phyloP scores from a whole-genome alignment of 1,284 basidiomycete genomes.

The Leucoagaricus sp. region DNA sequence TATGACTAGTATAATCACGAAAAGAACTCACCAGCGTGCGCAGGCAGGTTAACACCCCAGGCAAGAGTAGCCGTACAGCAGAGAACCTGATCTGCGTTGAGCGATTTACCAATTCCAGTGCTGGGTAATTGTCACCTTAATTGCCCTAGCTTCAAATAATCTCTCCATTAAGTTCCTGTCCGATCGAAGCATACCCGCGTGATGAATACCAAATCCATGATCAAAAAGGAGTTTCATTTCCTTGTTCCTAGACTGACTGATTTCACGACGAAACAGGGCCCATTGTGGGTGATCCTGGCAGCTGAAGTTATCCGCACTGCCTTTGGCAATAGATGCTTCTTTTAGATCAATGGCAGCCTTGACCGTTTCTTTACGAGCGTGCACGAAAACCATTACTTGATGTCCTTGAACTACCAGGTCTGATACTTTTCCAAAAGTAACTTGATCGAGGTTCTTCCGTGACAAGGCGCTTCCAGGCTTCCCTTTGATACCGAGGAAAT shows the following conservation, averaged over 20 bases:
- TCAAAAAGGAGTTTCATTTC: slow-evolving; percentile 98
- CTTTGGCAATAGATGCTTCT: slow-evolving; percentile 81
- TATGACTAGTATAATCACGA: neutral
- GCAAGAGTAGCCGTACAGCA: slow-evolving; percentile 98
- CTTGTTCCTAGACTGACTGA: slow-evolving; percentile 85
- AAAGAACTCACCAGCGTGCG: slow-evolving; percentile 83
- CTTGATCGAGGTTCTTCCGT: slow-evolving; percentile 88
- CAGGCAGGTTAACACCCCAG: slow-evolving; percentile 99
- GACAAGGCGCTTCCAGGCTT: slow-evolving; percentile 78
- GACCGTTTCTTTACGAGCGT: slow-evolving; percentile 98
- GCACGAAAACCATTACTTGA: slow-evolving; percentile 99
- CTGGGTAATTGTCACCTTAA: slow-evolving; percentile 64
- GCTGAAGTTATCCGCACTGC: slow-evolving; percentile 75
- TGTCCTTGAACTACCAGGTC: slow-evolving; percentile 87
- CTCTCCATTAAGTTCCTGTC: slow-evolving; percentile 97
- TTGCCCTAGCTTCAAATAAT: slow-evolving; percentile 89
- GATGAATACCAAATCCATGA: slow-evolving; percentile 95
- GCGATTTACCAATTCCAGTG: neutral
- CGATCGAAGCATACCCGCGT: slow-evolving; percentile 95
- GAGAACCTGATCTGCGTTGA: slow-evolving; percentile 67
- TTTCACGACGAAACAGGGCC: slow-evolving; percentile 74
- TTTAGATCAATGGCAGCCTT: slow-evolving; percentile 87
- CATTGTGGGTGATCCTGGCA: slow-evolving; percentile 81
- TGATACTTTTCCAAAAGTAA: slow-evolving; percentile 89
- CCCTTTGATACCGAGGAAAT: slow-evolving; percentile 96